phyloP scores from a whole-genome alignment of 495 filamentous ascomycete species.

The Trichodelitschia bisporula region DNA sequence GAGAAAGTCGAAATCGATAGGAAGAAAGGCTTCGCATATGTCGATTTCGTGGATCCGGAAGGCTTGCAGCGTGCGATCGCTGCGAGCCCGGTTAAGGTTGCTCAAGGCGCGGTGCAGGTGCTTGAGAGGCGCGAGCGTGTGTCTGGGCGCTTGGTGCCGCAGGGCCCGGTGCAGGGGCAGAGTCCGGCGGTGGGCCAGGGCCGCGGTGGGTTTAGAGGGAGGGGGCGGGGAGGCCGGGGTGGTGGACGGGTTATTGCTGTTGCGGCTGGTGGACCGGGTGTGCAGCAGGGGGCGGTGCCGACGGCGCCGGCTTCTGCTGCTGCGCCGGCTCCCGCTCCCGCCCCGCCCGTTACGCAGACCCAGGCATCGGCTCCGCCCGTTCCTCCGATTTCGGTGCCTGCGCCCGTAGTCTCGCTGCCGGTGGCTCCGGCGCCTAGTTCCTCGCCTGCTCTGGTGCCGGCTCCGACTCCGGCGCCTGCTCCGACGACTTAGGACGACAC shows the following conservation, averaged over 20 bases:
- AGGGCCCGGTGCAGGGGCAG: background rate
- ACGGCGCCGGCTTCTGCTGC: too few species aligned
- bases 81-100: slow-evolving; percentile 56
- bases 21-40: slow-evolving; percentile 79
- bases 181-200: too few species aligned
- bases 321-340: too few species aligned
- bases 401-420: too few species aligned
- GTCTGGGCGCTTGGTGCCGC: background rate
- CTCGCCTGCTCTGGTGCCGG: too few species aligned
- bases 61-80: slow-evolving; percentile 52
- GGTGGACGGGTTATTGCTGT: background rate
- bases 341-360: too few species aligned
- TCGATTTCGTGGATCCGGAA: slow-evolving; percentile 52
- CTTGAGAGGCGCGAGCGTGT: slow-evolving; percentile 46
- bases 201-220: background rate
- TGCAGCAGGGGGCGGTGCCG: background rate
- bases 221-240: background rate
- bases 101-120: slow-evolving; percentile 65
- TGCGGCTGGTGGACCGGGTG: background rate
- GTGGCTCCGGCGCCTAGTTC: too few species aligned
- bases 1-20: slow-evolving; percentile 70
- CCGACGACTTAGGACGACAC: too few species aligned
- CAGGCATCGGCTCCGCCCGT: too few species aligned
- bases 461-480: too few species aligned
- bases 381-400: too few species aligned